Base-by-base conservation (phyloP, 176 grass and related monocot genomes). In the Pharus latifolius region DNA sequence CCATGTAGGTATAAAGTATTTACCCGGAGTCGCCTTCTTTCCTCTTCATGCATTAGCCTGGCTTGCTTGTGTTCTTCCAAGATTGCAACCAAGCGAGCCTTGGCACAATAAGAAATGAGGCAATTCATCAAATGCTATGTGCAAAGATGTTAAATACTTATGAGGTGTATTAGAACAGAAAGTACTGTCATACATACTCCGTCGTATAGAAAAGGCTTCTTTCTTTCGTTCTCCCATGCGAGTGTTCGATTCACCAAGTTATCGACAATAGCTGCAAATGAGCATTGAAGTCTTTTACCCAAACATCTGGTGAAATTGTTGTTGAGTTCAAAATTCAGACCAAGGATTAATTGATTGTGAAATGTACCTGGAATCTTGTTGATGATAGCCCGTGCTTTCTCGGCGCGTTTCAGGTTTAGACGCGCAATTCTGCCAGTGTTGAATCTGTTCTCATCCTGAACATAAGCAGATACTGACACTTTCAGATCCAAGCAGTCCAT, bases 361-460 rank as follows among this genome's bases (percentile, higher is more conserved):
- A 28, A 54, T 30, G 18, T 77, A 87, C 88, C 66, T 64, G 88
- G 84, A 25, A 91, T 84, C 63, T 74, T 91, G 48, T 38, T 73
- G 72, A 87, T 76, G 40, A 80, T 47, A 8, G 69, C 31, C 54
- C 88, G 78, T 24, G 88, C 84, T 28, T 84, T 91, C 67, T 91
- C 88, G 0, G 88, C 88, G 3, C 84, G 88, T 74, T 87, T 91
- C 30, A 87, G 20, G 66, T 83, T 91, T 27, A 81, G 67, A 2
- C 85, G 88, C 0, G 70, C 72, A 12, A 78, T 67, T 69, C 84
- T 91, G 64, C 84, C 88, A 0, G 88, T 72, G 23, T 54, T 84
- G 76, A 87, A 91, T 10, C 76, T 77, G 66, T 59, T 91, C 61
- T 80, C 76, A 3, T 91, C 88, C 88, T 91, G 66, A 58, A 73